Conservation (phyloP, 306 rosid genomes). For the Lathyrus aphaca region DNA sequence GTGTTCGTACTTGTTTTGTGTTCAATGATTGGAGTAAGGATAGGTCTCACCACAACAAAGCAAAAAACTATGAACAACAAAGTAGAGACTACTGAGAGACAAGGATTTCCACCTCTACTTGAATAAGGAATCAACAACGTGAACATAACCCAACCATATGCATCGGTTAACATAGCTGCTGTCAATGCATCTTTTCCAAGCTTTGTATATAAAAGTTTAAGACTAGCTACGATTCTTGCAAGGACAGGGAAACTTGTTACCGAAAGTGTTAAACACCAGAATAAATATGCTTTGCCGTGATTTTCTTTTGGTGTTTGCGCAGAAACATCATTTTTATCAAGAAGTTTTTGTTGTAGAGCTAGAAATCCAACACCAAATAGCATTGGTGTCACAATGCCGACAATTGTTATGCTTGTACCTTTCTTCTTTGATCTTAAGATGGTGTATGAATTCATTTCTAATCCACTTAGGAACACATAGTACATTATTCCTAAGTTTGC, state of each 20-base stretch:
- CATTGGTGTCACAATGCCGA: conserved; percentile 37
- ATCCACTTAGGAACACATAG: conserved; percentile 43
- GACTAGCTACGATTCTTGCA: conserved; percentile 43
- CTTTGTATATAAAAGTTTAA: conserved; percentile 44
- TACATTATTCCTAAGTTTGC: conserved; percentile 32
- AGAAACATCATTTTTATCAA: background rate
- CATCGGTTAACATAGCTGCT: conserved; percentile 42
- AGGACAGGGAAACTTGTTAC: conserved; percentile 45
- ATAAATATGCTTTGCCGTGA: background rate
- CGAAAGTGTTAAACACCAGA: conserved; percentile 33
- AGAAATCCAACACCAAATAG: conserved; percentile 30
- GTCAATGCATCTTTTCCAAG: conserved; percentile 42
- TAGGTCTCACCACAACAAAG: conserved; percentile 35
- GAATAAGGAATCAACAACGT: conserved; percentile 25
- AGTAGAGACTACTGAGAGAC: background rate
- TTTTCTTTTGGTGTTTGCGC: fast-evolving
- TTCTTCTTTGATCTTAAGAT: conserved; percentile 29
- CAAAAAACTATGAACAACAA: conserved; percentile 14
- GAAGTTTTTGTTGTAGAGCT: background rate
- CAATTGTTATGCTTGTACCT: conserved; percentile 27
- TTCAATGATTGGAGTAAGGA: conserved; percentile 10
- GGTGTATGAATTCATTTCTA: conserved; percentile 43
- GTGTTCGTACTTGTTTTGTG: background rate
- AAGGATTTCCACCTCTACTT: background rate
- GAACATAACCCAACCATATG: conserved; percentile 46